Conservation (phyloP, 1,284 basidiomycete genomes). For the Ustilago sp. region DNA sequence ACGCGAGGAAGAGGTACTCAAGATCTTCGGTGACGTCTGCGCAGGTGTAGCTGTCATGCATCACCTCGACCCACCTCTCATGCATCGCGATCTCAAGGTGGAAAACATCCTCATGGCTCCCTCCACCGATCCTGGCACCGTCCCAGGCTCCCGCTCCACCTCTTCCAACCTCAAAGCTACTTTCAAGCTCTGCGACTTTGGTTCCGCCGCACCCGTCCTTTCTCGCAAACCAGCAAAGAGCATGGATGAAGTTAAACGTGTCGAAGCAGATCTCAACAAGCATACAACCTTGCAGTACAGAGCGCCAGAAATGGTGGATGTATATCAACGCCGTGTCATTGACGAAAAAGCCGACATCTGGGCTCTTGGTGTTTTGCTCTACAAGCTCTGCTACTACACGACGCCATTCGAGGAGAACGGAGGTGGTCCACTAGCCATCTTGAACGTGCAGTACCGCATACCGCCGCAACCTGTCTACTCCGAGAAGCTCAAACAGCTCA, state of each 20-base stretch:
- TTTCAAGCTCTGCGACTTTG: constrained; percentile 98
- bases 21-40: constrained; percentile 79
- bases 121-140: constrained; percentile 42
- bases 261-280: constrained; percentile 91
- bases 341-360: constrained; percentile 90
- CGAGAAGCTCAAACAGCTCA: constrained; percentile 83
- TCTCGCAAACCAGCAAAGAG: constrained; percentile 54
- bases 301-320: constrained; percentile 98
- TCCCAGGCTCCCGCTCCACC: constrained; percentile 71
- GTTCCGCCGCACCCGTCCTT: constrained; percentile 80
- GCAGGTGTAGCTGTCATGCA: constrained; percentile 78
- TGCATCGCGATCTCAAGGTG: constrained; percentile 94
- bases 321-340: constrained; percentile 82
- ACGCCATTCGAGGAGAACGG: constrained; percentile 82
- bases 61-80: constrained; percentile 84
- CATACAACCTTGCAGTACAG: constrained; percentile 95
- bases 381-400: constrained; percentile 95
- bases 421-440: constrained; percentile 93
- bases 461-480: constrained; percentile 85
- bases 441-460: constrained; percentile 90
- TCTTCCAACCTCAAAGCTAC: constrained; percentile 71
- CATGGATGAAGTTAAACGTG: constrained; percentile 75
- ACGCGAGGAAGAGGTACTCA: constrained; percentile 93
- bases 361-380: constrained; percentile 81
- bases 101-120: constrained; percentile 90